Base-by-base conservation (phyloP, 441 rosid species). In the Erysimum cheiri region DNA sequence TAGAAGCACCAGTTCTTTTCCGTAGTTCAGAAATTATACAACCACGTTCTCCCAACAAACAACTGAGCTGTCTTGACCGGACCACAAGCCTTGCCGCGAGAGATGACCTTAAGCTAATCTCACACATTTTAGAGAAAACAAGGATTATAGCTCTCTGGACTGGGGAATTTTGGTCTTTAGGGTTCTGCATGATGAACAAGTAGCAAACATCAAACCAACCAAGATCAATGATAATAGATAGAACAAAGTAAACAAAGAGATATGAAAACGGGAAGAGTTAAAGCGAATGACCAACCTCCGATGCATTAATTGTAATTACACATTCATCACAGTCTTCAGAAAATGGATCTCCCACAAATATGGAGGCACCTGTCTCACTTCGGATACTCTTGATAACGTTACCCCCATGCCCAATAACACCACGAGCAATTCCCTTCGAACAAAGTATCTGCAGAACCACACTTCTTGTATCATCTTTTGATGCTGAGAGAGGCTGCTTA, bases 261-360 rank as follows among this genome's bases (percentile, higher is more conserved):
- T 15, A 52, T 50, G 32, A 54, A 67, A 90, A 60, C n/a, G 84
- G 46, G 3, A 50, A 50, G 33, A 50, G 56, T 26, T 50, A 12
- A 50, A 40, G 56, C 31, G 1, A 50, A 50, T 19, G 13, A 50
- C 17, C 14, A 52, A 52, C 56, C 35, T 52, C 17, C 12, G 10
- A 12, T 52, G 53, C 29, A 19, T n/a, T 48, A 22, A 52, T 13
- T 52, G 35, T 82, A 58, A 88, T 82, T 66, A 90, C 40, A 37
- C 94, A 83, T 78, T 89, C 98, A 71, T 88, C 84, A 76, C 88
- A 88, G 35, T n/a, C n/a, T n/a, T 83, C 91, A 49, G 81, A 32
- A 35, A 77, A 11, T 54, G 76, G 24, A 67, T 85, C 71, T 73
- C 88, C 96, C 79, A 92, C 72, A 33, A 71, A 56, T 58, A 92